phyloP scores from a whole-genome alignment of 768 basidiomycete species.

The Suillus paluster region DNA sequence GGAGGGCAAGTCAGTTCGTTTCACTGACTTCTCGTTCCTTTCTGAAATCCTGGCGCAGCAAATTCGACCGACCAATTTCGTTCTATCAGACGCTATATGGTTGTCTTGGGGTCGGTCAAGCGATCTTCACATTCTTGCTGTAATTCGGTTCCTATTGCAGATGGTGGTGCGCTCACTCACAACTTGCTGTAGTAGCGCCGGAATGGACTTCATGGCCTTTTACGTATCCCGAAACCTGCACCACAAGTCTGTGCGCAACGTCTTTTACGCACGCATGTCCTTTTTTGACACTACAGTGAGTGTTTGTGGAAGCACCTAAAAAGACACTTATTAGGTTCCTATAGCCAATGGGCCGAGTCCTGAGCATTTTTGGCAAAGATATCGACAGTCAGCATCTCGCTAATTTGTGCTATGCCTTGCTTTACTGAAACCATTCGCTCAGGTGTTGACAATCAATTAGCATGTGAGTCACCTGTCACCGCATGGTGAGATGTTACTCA shows the following conservation, averaged over 20 bases:
- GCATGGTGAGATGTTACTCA: not conserved
- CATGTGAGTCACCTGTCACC: slow-evolving; percentile 42
- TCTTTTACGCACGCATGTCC: slow-evolving; percentile 74
- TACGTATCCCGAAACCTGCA: slow-evolving; percentile 69
- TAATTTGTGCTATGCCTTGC: not conserved
- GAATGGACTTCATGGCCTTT: slow-evolving; percentile 59
- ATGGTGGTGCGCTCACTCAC: not conserved
- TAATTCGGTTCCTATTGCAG: slow-evolving; percentile 34
- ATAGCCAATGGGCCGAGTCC: slow-evolving; percentile 62
- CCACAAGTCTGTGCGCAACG: slow-evolving; percentile 53
- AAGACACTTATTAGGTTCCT: not conserved
- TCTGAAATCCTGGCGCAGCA: slow-evolving; percentile 31
- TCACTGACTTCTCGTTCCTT: not conserved
- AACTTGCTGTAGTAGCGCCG: slow-evolving; percentile 44
- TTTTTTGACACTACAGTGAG: slow-evolving; percentile 74
- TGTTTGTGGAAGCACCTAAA: not conserved
- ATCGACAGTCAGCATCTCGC: slow-evolving; percentile 52
- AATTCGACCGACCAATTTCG: slow-evolving; percentile 50
- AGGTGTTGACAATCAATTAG: slow-evolving; percentile 59
- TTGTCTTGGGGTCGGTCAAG: slow-evolving; percentile 59
- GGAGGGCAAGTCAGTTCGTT: slow-evolving; percentile 57
- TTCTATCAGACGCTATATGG: slow-evolving; percentile 73
- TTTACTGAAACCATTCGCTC: not conserved
- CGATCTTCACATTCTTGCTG: slow-evolving; percentile 61
- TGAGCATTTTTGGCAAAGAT: slow-evolving; percentile 68